A percentile compares a stretch with the other conserved stretches of the same genome.
Conservation (phyloP, 2,329 filamentous ascomycete species). For the Chrysoporthe austroafricana region DNA sequence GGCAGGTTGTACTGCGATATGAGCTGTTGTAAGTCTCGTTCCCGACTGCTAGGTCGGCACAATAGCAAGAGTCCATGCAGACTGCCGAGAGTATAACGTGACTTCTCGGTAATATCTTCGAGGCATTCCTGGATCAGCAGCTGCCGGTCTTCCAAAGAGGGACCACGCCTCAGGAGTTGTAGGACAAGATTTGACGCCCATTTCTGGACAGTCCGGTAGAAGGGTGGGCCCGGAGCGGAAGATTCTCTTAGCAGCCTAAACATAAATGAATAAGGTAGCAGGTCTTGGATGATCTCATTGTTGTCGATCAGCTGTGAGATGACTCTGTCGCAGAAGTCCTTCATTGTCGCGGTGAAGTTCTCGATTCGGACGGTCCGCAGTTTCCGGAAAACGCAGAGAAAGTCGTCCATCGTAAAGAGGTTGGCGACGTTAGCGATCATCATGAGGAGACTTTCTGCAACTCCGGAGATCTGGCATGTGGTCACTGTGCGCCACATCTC, state of each 20-base stretch:
- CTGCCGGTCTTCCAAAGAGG: slow-evolving; percentile 58
- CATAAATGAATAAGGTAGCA: slow-evolving; percentile 49
- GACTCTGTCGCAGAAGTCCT: slow-evolving; percentile 63
- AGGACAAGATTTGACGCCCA: slow-evolving; percentile 23
- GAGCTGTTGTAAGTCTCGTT: slow-evolving; percentile 62
- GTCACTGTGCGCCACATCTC: slow-evolving; percentile 83
- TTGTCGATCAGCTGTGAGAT: slow-evolving; percentile 55
- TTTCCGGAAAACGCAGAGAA: slow-evolving; percentile 73
- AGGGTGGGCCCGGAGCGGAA: slow-evolving; percentile 57
- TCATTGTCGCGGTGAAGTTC: slow-evolving; percentile 64
- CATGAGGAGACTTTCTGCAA: slow-evolving; percentile 77
- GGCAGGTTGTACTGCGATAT: slow-evolving; percentile 65
- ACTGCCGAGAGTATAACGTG: slow-evolving; percentile 73
- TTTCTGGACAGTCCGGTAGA: slow-evolving; percentile 24
- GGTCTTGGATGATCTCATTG: slow-evolving; percentile 18
- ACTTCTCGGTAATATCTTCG: slow-evolving; percentile 66
- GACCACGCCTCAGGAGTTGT: slow-evolving; percentile 58
- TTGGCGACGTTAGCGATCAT: slow-evolving; percentile 60
- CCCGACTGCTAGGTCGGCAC: slow-evolving; percentile 49
- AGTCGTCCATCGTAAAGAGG: slow-evolving; percentile 51
- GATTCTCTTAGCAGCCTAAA: slow-evolving; percentile 75
- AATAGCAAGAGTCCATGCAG: slow-evolving; percentile 61
- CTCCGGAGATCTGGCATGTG: slow-evolving; percentile 79
- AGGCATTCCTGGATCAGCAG: slow-evolving; percentile 70
- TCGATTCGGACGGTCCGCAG: slow-evolving; percentile 66